phyloP scores from a whole-genome alignment of 2,329 filamentous ascomycete genomes.

The Fusarium protoensiforme region DNA sequence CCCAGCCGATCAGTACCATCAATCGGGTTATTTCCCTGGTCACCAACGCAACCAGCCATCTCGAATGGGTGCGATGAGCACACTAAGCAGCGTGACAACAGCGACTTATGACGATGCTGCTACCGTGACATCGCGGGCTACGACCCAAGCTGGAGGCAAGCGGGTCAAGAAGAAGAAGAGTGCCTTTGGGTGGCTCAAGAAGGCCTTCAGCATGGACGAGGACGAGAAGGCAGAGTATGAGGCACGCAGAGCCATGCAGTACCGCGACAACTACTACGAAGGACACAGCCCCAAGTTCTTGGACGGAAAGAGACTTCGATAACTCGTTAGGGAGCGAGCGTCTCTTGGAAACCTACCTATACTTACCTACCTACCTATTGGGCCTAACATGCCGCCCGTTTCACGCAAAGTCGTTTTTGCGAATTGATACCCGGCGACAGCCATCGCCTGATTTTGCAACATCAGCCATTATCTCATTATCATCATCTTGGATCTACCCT shows the following conservation, averaged over 20 bases:
- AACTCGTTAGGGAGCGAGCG: not conserved
- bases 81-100: slow-evolving; percentile 65
- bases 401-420: slow-evolving; percentile 31
- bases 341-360: slow-evolving; percentile 9
- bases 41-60: slow-evolving; percentile 63
- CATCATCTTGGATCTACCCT: slow-evolving; percentile 11
- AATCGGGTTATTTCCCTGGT: slow-evolving; percentile 48
- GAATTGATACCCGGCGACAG: slow-evolving; percentile 42
- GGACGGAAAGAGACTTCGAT: slow-evolving; percentile 63
- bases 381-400: slow-evolving; percentile 12
- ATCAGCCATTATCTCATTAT: slow-evolving; percentile 17
- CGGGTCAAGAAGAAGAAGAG: slow-evolving; percentile 74
- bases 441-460: slow-evolving; percentile 34
- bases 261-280: slow-evolving; percentile 62
- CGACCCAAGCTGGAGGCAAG: slow-evolving; percentile 47
- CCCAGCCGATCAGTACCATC: slow-evolving; percentile 39
- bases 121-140: slow-evolving; percentile 42
- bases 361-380: not conserved
- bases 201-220: slow-evolving; percentile 73
- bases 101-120: slow-evolving; percentile 55
- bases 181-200: slow-evolving; percentile 75
- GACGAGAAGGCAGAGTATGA: slow-evolving; percentile 71
- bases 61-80: slow-evolving; percentile 65
- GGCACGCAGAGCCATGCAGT: slow-evolving; percentile 60
- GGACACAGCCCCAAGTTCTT: slow-evolving; percentile 63